Base-by-base conservation (phyloP, 257 asterid species). In the Linderniella brevidens region DNA sequence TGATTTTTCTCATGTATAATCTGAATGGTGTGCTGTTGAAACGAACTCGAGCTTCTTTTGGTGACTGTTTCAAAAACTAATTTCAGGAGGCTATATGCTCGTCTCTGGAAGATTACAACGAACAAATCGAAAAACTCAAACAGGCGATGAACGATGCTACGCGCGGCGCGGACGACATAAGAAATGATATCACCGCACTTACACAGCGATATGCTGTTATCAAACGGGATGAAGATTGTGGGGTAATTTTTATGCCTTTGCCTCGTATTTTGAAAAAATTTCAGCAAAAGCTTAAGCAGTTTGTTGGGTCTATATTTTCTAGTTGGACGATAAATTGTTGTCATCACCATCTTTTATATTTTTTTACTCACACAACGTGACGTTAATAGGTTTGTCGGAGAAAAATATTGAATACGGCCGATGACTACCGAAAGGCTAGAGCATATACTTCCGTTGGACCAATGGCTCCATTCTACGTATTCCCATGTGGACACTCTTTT, bases 121-220 rank as follows among this genome's bases (percentile, higher is more conserved):
- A 79, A 58, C 93, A 85, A 68, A 90, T 90, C 53, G 99, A 90
- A 65, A 90, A 81, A 58, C 78, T 90, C 54, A 90, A 90, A 66
- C 81, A 81, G 71, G 96, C 85, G 84, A 90, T 90, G 96, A 85
- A 85, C 64, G 99, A 85, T 75, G 92, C 99, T 57, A 90, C 96
- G 0, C 82, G 66, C 49, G 92, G 99, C 14, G 99, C 96, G 15
- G 99, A 90, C 75, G 84, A 81, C 68, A 90, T 90, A 65, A 71
- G 99, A 68, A 85, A 71, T 57, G 99, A 90, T 64, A 90, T 90
- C 18, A 85, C 79, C 59, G 81, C 96, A 35, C 96, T 85, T 57
- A 82, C 93, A 43, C 96, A 90, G 50, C 72, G 99, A 57, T 90
- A 75, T 67, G 78, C 96, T 55, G 67, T 90, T 64, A 73, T 90